Evolutionary conservation across 441 rosid species (phyloP), one percentile per base, ranked within the genome.

Genomic region (Erodium texanum): DNA sequence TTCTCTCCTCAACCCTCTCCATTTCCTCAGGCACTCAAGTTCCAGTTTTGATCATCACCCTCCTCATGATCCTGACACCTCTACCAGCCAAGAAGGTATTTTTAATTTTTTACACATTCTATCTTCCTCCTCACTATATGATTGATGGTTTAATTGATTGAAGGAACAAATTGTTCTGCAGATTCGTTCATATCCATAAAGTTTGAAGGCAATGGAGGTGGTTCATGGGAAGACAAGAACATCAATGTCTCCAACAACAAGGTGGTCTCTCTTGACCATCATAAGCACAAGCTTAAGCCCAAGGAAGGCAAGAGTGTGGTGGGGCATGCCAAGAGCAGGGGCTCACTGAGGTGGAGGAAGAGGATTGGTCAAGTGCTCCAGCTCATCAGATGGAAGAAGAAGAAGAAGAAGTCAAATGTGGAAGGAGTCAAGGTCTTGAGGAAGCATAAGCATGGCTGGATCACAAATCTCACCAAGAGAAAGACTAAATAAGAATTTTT

Each of bases 161-260:
- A 32, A 32, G 36, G 14, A 9, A 1, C 2, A 43, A 43, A 14
- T 43, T 43, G 50, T 11, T 43, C 3, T 78, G 75, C 82, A 90
- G 99, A 88, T 67, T 89, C 99, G 0, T 93, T 93, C 69, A 93
- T 93, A 77, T 91, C 97, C 18, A 93, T 93, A 24, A 87, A 89
- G 76, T 93, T 93, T 73, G 97, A 87, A 75, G 80, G 85, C 68
- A 86, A 91, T 74, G 99, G 97, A 7, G 82, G 73, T 36, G 87
- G 92, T 20, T 91, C 87, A 7, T 91, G 99, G 99, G 99, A 50
- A 20, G 14, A 91, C 68, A 93, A 84, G 78, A 85, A 84, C 72
- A 43, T 43, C 3, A 75, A 73, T 70, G 78, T 78, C 69, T 81
- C 92, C 12, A 86, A 80, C 73, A 85, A 86, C 36, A 61, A 70